Conservation (phyloP, 352 stramenopile genomes). For the Pythium phragmitis region DNA sequence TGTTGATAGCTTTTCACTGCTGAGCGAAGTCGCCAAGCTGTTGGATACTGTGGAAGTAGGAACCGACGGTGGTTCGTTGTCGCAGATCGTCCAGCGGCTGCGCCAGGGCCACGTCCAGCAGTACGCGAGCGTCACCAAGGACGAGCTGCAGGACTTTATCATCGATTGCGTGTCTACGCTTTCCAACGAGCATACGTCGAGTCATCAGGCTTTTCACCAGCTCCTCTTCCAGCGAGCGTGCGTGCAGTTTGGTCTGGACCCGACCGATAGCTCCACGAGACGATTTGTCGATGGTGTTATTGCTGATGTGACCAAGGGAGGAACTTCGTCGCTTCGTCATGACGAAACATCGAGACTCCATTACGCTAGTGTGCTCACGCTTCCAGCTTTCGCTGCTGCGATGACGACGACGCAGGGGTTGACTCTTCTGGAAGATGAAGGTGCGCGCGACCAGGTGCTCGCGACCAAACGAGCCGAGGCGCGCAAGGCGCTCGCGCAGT, state of each 20-base stretch:
- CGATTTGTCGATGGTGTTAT: conserved; percentile 7
- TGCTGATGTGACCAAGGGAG: neutral
- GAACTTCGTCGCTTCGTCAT: neutral
- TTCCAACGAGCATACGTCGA: neutral
- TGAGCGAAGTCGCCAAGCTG: conserved; percentile 18
- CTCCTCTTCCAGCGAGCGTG: conserved; percentile 9
- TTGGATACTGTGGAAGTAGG: conserved; percentile 1
- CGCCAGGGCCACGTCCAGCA: neutral
- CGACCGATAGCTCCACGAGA: conserved; percentile 2
- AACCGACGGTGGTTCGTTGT: neutral
- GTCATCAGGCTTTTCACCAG: neutral
- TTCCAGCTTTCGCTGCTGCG: conserved; percentile 4
- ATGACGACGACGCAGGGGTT: conserved; percentile 6
- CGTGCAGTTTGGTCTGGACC: conserved; percentile 21
- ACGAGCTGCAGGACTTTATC: conserved; percentile 19
- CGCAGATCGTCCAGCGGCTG: conserved; percentile 7
- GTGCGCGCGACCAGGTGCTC: conserved; percentile 40
- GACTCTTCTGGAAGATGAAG: conserved; percentile 13
- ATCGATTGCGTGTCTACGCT: conserved; percentile 2
- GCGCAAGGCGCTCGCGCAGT: conserved; percentile 41
- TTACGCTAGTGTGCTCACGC: conserved; percentile 10
- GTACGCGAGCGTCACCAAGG: neutral
- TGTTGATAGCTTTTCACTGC: conserved; percentile 13
- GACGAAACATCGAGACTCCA: conserved; percentile 14
- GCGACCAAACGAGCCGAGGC: conserved; percentile 42